Base-by-base conservation (phyloP, 306 rosid genomes). In the Arachis stenosperma region DNA sequence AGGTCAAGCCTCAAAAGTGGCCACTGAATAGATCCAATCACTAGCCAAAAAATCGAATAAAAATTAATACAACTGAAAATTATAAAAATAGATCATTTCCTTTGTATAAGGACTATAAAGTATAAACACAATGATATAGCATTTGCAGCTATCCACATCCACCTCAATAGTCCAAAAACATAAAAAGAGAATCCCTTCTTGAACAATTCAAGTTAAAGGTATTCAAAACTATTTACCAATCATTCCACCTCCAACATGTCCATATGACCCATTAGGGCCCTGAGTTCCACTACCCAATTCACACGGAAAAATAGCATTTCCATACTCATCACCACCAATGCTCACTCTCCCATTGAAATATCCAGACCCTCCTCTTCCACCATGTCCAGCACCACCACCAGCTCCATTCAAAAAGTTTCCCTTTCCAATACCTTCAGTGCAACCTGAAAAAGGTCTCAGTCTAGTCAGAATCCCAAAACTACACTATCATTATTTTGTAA, bases 371-470 rank as follows among this genome's bases (percentile, higher is more conserved):
- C 98, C 98, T 86, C 85, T 84, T 81, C 98, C 98, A 68, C 98
- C 98, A 85, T 94, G 96, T 61, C 98, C 98, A 77, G 97, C 98
- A 67, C 98, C 98, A 73, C 98, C 95, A 51, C 97, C 97, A 85
- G 98, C 92, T 81, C 98, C 98, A 83, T 91, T 89, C 75, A 92
- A 84, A 85, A 86, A 94, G 85, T 88, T 94, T 58, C 97, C 98
- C 81, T 88, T 94, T 61, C 98, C 98, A 80, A 94, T 82, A 71
- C 98, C 98, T 71, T 80, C 88, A 75, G 85, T 85, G 86, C 98
- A 94, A 79, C 98, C 98, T 94, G 89, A 74, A 87, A 83, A 75
- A 67, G 77, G 65, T 69, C 33, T 52, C 55, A 55, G 30, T 44
- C 80, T 66, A 78, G 62, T 88, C 67, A 81, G 75, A 85, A 75